Percentiles rank a stretch among this genome's conserved stretches.
Conservation (phyloP, 495 filamentous ascomycete species). For the Elaphomyces granulatus region DNA sequence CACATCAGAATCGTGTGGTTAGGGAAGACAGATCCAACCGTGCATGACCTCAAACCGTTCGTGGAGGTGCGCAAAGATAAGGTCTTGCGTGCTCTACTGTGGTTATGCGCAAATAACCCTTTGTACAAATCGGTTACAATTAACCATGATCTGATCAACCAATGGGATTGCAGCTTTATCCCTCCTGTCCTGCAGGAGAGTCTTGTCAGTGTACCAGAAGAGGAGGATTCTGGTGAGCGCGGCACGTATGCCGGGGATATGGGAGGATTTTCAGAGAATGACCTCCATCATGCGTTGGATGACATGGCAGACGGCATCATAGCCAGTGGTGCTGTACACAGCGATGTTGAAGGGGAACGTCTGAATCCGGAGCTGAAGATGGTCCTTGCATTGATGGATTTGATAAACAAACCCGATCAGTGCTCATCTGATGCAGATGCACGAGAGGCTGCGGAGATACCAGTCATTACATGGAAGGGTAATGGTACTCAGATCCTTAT, state of each 20-base stretch:
- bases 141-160: background rate
- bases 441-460: no score
- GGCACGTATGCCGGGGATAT: conserved; percentile 5
- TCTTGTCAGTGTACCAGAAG: background rate
- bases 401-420: background rate
- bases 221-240: background rate
- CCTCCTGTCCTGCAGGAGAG: background rate
- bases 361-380: conserved; percentile 6
- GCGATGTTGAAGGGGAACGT: conserved; percentile 9
- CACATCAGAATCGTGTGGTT: background rate
- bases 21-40: background rate
- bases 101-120: conserved; percentile 5
- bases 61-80: conserved; percentile 4
- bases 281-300: background rate
- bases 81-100: conserved; percentile 6
- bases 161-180: conserved; percentile 1
- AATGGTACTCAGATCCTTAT: conserved; percentile 1
- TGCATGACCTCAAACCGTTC: conserved; percentile 1
- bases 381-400: conserved; percentile 1
- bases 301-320: background rate
- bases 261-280: conserved; percentile 4
- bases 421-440: no score
- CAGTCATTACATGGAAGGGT: no score
- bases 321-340: conserved; percentile 3
- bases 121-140: conserved; percentile 2